Percentiles rank a stretch among this genome's conserved stretches.
phyloP scores from a whole-genome alignment of 2,329 filamentous ascomycete genomes.

The Torrubiella hemipterigena region DNA sequence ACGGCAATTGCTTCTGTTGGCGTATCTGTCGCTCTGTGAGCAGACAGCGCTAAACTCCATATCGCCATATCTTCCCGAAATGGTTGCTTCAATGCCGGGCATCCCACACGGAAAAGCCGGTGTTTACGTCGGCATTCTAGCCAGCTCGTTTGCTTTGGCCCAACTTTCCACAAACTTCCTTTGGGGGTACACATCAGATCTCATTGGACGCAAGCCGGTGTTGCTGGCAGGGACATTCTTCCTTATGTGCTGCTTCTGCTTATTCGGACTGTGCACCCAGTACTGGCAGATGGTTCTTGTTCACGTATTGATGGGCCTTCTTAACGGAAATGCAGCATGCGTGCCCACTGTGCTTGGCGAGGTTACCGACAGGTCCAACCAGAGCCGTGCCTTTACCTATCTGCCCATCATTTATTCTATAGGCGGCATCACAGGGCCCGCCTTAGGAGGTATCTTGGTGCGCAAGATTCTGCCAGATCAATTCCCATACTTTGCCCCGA shows the following conservation, averaged over 20 bases:
- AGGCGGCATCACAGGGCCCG: slow-evolving; percentile 83
- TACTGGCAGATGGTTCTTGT: slow-evolving; percentile 79
- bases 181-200: slow-evolving; percentile 46
- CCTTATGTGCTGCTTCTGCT: slow-evolving; percentile 68
- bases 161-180: slow-evolving; percentile 83
- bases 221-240: slow-evolving; percentile 70
- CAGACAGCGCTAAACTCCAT: slow-evolving; percentile 97
- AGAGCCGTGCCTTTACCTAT: slow-evolving; percentile 87
- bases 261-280: slow-evolving; percentile 75
- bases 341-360: slow-evolving; percentile 91
- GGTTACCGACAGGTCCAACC: slow-evolving; percentile 89
- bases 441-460: slow-evolving; percentile 78
- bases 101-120: slow-evolving; percentile 62
- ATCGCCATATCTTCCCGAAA: slow-evolving; percentile 84
- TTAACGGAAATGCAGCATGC: slow-evolving; percentile 91
- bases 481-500: slow-evolving; percentile 79
- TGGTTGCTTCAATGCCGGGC: slow-evolving; percentile 78
- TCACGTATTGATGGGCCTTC: slow-evolving; percentile 79
- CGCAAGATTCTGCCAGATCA: slow-evolving; percentile 42
- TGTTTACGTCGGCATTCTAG: slow-evolving; percentile 80
- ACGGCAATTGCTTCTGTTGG: slow-evolving; percentile 72
- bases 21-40: slow-evolving; percentile 80
- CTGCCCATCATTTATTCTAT: slow-evolving; percentile 92
- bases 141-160: slow-evolving; percentile 82
- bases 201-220: slow-evolving; percentile 61